These are phyloP conservation scores for Eimeria sp. DNA, from an alignment of 169 alveolate species.

Conservation along the genomic window DNA sequence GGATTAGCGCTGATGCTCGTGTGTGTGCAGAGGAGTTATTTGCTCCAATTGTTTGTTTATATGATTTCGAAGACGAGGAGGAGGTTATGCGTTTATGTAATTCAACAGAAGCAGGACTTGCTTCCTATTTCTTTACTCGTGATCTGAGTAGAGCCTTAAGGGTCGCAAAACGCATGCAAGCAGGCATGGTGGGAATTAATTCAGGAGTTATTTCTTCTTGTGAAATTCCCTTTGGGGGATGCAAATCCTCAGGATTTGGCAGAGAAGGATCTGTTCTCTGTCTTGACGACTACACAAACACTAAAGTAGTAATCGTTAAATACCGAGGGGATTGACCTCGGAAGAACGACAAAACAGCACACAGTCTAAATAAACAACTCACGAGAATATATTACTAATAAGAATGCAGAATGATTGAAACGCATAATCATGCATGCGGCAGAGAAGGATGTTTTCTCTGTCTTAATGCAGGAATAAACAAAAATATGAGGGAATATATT, in stretches of 20 bases:
- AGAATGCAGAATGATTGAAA: too few species aligned
- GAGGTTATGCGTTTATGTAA: conserved; percentile 54
- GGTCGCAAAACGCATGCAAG: not conserved
- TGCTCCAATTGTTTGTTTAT: conserved; percentile 79
- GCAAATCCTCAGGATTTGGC: conserved; percentile 82
- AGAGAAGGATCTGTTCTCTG: conserved; percentile 82
- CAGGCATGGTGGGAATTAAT: conserved; percentile 77
- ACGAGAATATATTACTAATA: too few species aligned
- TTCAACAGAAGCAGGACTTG: conserved; percentile 65
- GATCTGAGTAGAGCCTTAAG: conserved; percentile 16
- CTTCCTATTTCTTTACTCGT: conserved; percentile 39
- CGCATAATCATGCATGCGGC: too few species aligned
- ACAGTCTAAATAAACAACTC: too few species aligned
- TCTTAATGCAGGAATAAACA: too few species aligned
- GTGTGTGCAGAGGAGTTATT: conserved; percentile 24
- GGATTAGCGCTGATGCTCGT: not conserved
- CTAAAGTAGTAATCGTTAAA: conserved; percentile 38
- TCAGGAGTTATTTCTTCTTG: conserved; percentile 60
- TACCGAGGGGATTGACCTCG: too few species aligned
- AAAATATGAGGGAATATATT: too few species aligned
- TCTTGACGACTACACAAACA: conserved; percentile 71
- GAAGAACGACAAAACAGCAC: too few species aligned
- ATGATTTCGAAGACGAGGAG: conserved; percentile 34
- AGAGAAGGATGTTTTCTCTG: too few species aligned
- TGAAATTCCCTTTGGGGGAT: conserved; percentile 83